Evolutionary conservation across 1,284 basidiomycete species (phyloP).

Genomic region (Cutaneotrichosporon daszewskae): DNA sequence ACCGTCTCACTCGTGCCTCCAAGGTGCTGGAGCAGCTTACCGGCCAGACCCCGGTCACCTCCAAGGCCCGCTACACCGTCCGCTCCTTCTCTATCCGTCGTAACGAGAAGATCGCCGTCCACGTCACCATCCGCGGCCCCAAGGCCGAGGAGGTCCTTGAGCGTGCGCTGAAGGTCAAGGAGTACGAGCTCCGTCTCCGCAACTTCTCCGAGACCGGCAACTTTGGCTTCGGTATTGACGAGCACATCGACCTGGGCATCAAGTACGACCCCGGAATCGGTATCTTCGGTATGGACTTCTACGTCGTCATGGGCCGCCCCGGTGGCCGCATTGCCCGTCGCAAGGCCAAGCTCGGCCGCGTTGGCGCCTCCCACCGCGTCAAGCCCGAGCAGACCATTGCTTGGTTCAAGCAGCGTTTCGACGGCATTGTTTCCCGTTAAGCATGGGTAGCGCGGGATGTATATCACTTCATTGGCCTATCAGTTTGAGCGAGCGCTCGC

Average conservation of each 20-base stretch:
- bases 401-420: conserved; percentile 99
- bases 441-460: conserved; percentile 18
- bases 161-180: conserved; percentile 99
- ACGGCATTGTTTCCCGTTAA: conserved; percentile 72
- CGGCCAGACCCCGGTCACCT: conserved; percentile 98
- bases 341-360: conserved; percentile 79
- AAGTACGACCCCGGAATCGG: conserved; percentile 95
- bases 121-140: conserved; percentile 98
- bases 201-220: conserved; percentile 97
- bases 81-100: conserved; percentile 98
- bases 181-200: conserved; percentile 87
- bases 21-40: conserved; percentile 99
- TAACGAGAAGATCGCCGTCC: conserved; percentile 99
- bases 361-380: conserved; percentile 83
- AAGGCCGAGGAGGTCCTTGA: conserved; percentile 99
- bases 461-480: conserved; percentile 10
- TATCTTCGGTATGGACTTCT: conserved; percentile 99
- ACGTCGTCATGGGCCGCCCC: conserved; percentile 94
- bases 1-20: conserved; percentile 96
- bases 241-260: conserved; percentile 98
- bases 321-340: conserved; percentile 87
- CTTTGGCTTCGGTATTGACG: conserved; percentile 97
- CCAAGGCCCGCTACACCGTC: conserved; percentile 99
- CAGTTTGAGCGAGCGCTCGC: too few species aligned
- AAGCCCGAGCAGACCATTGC: conserved; percentile 89